phyloP scores from a whole-genome alignment of 345 rosid species.

The Moringa oleifera region DNA sequence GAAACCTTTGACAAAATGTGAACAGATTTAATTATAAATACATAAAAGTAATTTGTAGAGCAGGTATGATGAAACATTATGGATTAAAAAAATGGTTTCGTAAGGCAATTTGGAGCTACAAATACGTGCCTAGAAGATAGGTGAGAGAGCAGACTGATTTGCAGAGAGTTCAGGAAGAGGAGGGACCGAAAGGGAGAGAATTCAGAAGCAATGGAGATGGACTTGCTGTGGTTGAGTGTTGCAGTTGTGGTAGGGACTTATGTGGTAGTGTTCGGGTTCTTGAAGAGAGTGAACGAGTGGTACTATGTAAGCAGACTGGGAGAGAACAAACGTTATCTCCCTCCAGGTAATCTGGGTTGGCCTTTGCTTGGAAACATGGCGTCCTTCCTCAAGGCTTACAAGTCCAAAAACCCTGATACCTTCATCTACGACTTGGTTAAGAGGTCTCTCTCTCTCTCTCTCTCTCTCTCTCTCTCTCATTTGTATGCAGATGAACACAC shows the following conservation, averaged over 20 bases:
- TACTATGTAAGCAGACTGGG: constrained; percentile 28
- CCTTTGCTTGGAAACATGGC: constrained; percentile 43
- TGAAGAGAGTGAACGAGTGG: constrained; percentile 31
- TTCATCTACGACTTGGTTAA: constrained; percentile 22
- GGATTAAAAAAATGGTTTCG: too few relatives aligned
- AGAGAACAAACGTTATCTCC: constrained; percentile 25
- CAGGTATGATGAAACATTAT: too few relatives aligned
- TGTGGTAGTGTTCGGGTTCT: constrained; percentile 20
- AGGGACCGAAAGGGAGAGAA: background rate
- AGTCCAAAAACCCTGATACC: constrained; percentile 38
- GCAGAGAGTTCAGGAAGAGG: too few relatives aligned
- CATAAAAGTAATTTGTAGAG: too few relatives aligned
- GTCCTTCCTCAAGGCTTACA: constrained; percentile 42
- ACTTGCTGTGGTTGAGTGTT: constrained; percentile 8
- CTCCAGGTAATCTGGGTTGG: constrained; percentile 50
- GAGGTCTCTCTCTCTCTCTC: constrained; percentile 16
- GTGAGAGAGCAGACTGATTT: too few relatives aligned
- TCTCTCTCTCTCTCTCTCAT: background rate
- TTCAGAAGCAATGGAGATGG: constrained; percentile 6
- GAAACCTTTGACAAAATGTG: too few relatives aligned
- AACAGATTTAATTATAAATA: too few relatives aligned
- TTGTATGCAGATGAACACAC: too few relatives aligned
- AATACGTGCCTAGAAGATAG: too few relatives aligned
- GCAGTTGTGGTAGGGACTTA: constrained; percentile 7
- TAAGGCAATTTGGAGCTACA: too few relatives aligned